Conservation (phyloP, 2,329 filamentous ascomycete genomes). For the Blumeria hordei region DNA sequence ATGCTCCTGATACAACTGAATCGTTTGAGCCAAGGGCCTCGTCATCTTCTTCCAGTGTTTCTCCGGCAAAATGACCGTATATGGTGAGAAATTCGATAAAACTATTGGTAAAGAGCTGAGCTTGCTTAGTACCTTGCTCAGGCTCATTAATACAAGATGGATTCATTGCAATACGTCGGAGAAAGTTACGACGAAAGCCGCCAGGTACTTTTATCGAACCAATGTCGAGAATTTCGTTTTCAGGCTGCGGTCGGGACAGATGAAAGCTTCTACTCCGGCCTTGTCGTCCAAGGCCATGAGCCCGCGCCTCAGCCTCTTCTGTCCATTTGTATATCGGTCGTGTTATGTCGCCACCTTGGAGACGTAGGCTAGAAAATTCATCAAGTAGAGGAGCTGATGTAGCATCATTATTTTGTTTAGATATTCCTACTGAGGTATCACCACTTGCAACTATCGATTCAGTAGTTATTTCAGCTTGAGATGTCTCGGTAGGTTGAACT, state of each 20-base stretch:
- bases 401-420: slow-evolving; percentile 13
- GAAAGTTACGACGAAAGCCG: slow-evolving; percentile 75
- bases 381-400: slow-evolving; percentile 23
- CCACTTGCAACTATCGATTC: slow-evolving; percentile 13
- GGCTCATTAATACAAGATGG: slow-evolving; percentile 21
- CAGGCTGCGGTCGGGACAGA: slow-evolving; percentile 49
- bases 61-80: slow-evolving; percentile 93
- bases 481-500: slow-evolving; percentile 39
- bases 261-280: slow-evolving; percentile 78
- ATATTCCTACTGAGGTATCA: slow-evolving; percentile 5
- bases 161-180: slow-evolving; percentile 51
- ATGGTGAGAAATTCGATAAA: slow-evolving; percentile 90
- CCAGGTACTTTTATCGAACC: slow-evolving; percentile 80
- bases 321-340: slow-evolving; percentile 93
- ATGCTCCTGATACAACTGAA: slow-evolving; percentile 58
- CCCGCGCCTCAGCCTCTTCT: slow-evolving; percentile 55
- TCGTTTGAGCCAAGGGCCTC: slow-evolving; percentile 70
- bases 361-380: slow-evolving; percentile 75
- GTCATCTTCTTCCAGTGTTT: slow-evolving; percentile 90
- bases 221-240: slow-evolving; percentile 63
- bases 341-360: slow-evolving; percentile 89
- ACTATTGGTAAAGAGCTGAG: slow-evolving; percentile 60
- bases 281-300: slow-evolving; percentile 28
- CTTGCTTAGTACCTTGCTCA: slow-evolving; percentile 19
- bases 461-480: slow-evolving; percentile 10